These are phyloP conservation scores for Skeletonema grethae DNA, from an alignment of 108 stramenopile species.

Conservation along the genomic window DNA sequence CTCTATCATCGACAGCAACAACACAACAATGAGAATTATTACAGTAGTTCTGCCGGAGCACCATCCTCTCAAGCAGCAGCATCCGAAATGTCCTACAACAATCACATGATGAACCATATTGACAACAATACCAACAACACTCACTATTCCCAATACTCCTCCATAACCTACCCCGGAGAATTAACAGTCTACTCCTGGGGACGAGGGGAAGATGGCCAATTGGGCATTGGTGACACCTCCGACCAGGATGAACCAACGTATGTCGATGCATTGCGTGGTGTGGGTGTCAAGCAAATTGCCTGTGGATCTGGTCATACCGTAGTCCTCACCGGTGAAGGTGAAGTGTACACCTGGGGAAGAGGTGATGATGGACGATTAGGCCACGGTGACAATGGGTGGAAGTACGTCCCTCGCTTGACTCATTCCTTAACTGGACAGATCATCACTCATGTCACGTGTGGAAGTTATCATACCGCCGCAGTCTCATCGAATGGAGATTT, in stretches of 20 bases:
- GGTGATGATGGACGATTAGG: slow-evolving; percentile 92
- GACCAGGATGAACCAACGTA: slow-evolving; percentile 91
- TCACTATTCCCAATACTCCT: neutral
- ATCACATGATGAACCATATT: neutral
- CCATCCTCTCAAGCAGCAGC: slow-evolving; percentile 13
- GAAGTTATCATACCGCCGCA: slow-evolving; percentile 94
- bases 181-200: slow-evolving; percentile 88
- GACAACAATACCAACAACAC: neutral
- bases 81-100: neutral
- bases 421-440: slow-evolving; percentile 81
- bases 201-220: slow-evolving; percentile 90
- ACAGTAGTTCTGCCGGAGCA: slow-evolving; percentile 11
- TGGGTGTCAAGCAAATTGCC: slow-evolving; percentile 90
- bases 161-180: slow-evolving; percentile 38
- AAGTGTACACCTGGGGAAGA: slow-evolving; percentile 90
- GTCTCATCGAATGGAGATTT: slow-evolving; percentile 91
- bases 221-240: slow-evolving; percentile 67
- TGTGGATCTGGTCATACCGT: slow-evolving; percentile 95
- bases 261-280: slow-evolving; percentile 89
- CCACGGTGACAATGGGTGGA: slow-evolving; percentile 96
- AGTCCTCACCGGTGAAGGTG: slow-evolving; percentile 90
- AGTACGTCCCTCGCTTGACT: slow-evolving; percentile 90
- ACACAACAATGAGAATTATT: neutral
- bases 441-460: slow-evolving; percentile 90
- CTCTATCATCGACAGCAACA: neutral